Evolutionary conservation across 148 eudicot genomes (phyloP).

Genomic region (Limonium bicolor): DNA sequence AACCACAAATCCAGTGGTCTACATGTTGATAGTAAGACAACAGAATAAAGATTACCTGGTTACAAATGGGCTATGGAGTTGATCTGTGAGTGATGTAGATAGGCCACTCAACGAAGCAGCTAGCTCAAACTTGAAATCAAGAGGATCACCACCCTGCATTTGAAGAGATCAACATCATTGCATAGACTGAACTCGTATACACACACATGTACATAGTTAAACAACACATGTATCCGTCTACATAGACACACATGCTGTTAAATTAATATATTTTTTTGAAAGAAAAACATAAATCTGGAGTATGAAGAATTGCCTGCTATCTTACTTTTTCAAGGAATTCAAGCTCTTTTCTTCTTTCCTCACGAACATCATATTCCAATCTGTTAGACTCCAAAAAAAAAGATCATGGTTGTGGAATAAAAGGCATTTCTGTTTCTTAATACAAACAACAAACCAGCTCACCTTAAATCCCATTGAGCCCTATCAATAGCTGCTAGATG

Average conservation of each 20-base stretch:
- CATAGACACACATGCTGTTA: no score
- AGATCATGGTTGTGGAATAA: conserved; percentile 5
- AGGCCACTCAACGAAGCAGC: conserved; percentile 62
- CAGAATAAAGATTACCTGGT: conserved; percentile 29
- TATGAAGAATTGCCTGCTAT: background rate
- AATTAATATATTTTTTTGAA: background rate
- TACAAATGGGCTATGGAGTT: conserved; percentile 45
- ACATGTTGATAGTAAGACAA: background rate
- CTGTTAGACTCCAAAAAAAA: conserved; percentile 38
- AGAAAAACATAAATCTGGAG: background rate
- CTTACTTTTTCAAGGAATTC: conserved; percentile 96
- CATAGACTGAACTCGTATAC: no score
- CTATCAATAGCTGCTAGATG: conserved; percentile 63
- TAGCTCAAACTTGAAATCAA: conserved; percentile 63
- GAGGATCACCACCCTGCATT: conserved; percentile 86
- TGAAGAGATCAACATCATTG: background rate
- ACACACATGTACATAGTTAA: no score
- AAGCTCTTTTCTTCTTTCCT: conserved; percentile 73
- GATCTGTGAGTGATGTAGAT: conserved; percentile 68
- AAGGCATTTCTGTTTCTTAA: conserved; percentile 6
- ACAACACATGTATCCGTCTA: no score
- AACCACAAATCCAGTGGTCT: background rate
- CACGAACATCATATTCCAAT: conserved; percentile 69
- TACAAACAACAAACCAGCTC: conserved; percentile 3
- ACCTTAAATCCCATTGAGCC: conserved; percentile 89